A percentile compares a stretch with the other conserved stretches of the same genome.
Evolutionary conservation across 2,329 filamentous ascomycete species (phyloP).

Genomic region (Cladophialophora bantiana): DNA sequence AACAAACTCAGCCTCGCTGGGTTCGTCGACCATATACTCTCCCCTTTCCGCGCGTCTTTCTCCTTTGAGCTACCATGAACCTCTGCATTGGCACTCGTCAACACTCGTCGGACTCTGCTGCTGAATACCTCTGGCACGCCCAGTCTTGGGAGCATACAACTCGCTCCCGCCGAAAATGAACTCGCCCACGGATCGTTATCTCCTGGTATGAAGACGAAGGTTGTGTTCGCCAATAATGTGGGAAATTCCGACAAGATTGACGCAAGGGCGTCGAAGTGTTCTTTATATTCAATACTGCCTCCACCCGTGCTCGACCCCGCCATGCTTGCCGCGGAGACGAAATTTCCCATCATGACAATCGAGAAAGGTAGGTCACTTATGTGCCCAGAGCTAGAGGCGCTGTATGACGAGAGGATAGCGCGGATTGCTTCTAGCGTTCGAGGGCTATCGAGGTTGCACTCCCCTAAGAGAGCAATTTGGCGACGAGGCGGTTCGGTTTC

Average conservation of each 20-base stretch:
- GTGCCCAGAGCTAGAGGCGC: constrained; percentile 58
- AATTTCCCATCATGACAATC: constrained; percentile 87
- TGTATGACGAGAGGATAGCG: constrained; percentile 78
- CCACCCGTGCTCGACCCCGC: constrained; percentile 70
- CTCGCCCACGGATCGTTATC: constrained; percentile 98
- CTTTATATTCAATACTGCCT: constrained; percentile 94
- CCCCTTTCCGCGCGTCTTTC: constrained; percentile 65
- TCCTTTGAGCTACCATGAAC: constrained; percentile 52
- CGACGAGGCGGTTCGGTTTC: constrained; percentile 45
- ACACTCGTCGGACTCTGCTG: constrained; percentile 79
- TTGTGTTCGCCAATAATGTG: constrained; percentile 75
- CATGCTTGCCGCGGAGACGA: constrained; percentile 66
- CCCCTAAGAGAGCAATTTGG: constrained; percentile 78
- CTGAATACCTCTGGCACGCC: constrained; percentile 88
- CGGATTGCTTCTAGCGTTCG: constrained; percentile 80
- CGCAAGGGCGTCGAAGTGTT: constrained; percentile 89
- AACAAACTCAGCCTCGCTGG: constrained; percentile 83
- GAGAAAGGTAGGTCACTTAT: constrained; percentile 71
- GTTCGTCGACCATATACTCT: constrained; percentile 88
- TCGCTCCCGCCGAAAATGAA: constrained; percentile 66
- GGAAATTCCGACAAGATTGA: constrained; percentile 84
- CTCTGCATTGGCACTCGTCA: constrained; percentile 79
- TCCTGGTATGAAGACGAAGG: constrained; percentile 91
- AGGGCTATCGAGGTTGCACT: constrained; percentile 85
- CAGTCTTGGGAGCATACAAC: constrained; percentile 55